Conservation (phyloP, 768 basidiomycete species). For the Tricholoma flavovirens region DNA sequence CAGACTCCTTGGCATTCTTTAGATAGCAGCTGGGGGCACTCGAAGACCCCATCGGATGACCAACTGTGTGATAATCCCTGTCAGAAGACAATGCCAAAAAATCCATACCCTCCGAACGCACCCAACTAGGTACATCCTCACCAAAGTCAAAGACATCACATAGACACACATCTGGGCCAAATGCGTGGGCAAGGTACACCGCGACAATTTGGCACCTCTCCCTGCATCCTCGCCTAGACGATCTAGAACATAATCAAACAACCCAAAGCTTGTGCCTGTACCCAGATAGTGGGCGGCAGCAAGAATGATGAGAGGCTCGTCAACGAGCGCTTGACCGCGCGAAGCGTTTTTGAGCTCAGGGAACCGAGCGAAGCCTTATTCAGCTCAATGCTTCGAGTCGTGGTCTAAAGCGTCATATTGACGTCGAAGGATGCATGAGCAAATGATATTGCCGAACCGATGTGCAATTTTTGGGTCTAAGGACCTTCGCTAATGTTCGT, state of each 20-base stretch:
- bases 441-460: background rate
- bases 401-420: background rate
- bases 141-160: background rate
- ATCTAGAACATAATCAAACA: background rate
- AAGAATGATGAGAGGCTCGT: background rate
- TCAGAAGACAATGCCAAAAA: background rate
- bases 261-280: background rate
- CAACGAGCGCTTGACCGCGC: background rate
- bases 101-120: background rate
- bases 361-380: background rate
- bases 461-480: background rate
- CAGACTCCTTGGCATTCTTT: background rate
- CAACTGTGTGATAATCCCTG: background rate
- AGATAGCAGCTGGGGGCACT: background rate
- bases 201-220: background rate
- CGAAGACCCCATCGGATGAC: background rate
- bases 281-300: background rate
- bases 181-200: background rate
- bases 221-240: too few relatives aligned
- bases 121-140: background rate
- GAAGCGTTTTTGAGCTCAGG: background rate
- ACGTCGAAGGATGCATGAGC: background rate
- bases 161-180: background rate
- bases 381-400: background rate
- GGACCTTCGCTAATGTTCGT: background rate